These are phyloP conservation scores for Cyclotella atomus DNA, from an alignment of 108 stramenopile genomes.

Conservation along the genomic window DNA sequence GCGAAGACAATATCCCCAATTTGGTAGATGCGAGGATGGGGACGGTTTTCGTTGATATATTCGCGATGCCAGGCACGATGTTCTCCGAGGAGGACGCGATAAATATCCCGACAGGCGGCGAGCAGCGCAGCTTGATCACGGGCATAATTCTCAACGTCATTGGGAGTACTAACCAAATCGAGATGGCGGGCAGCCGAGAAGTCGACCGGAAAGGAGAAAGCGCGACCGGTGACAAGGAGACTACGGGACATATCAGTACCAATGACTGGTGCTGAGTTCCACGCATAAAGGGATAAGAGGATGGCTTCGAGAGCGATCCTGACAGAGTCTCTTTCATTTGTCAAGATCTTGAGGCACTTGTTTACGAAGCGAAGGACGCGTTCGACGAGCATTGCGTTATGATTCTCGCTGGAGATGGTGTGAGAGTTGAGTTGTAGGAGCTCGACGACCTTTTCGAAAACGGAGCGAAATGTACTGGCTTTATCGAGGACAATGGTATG, in stretches of 20 bases:
- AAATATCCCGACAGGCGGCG: background rate
- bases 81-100: background rate
- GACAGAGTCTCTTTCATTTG: constrained; percentile 1
- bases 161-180: constrained; percentile 1
- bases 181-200: background rate
- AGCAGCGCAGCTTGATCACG: background rate
- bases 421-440: constrained; percentile 16
- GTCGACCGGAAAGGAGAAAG: constrained; percentile 45
- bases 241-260: constrained; percentile 25
- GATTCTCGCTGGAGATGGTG: constrained; percentile 20
- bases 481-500: constrained; percentile 12
- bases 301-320: background rate
- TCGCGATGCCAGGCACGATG: constrained; percentile 15
- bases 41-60: constrained; percentile 2
- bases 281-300: constrained; percentile 17
- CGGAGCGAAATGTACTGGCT: constrained; percentile 9
- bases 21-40: background rate
- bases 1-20: constrained; percentile 12
- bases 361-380: constrained; percentile 28
- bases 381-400: constrained; percentile 36
- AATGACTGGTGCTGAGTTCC: constrained; percentile 27
- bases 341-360: constrained; percentile 9
- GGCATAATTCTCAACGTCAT: constrained; percentile 1
- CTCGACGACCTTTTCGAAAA: background rate
- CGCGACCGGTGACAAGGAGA: constrained; percentile 24